Evolutionary conservation across 345 rosid species (phyloP), one percentile per base, ranked within the genome.

Genomic region (Arabidopsis arenosa): DNA sequence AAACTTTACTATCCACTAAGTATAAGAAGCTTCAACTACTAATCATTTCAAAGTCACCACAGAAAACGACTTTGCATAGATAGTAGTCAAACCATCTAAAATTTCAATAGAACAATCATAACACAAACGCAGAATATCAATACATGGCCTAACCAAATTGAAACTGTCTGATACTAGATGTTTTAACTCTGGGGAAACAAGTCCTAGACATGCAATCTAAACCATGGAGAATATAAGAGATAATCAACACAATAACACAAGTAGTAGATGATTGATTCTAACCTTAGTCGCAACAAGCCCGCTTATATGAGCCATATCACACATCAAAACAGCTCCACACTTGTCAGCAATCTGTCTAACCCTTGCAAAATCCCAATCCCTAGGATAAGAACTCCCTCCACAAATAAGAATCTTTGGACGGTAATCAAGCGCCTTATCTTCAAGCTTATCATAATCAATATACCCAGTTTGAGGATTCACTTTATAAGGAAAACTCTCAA

Each of bases 281-380:
- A 95, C 99, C 99, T 92, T 88, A 41, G 97, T 91, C 3, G 96
- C 98, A 8, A 92, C 90, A 40, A 95, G 96, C 45, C 99, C 98
- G 11, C 98, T 88, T 9, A 92, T 88, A 37, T 95, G 98, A 80
- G 99, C 99, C 99, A 95, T 95, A 67, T 95, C 98, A 79, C 98
- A 95, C 96, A 95, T 83, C 88, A 95, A 83, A 18, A 92, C 87
- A 9, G 99, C 91, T 23, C 97, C 99, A 80, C 92, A 88, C 80
- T 85, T 92, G 75, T 95, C 98, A 0, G 99, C 98, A 74, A 90
- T 86, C 65, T 75, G 90, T 80, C 94, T 88, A 80, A 92, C 86
- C 88, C 89, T 86, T 2, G 86, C 82, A n/a, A 88, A 95, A 75
- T 90, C 99, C 99, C 99, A 92, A 55, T 92, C 99, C 75, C 97